Conservation (phyloP, 2,329 filamentous ascomycete genomes). For the Fusarium agapanthi region DNA sequence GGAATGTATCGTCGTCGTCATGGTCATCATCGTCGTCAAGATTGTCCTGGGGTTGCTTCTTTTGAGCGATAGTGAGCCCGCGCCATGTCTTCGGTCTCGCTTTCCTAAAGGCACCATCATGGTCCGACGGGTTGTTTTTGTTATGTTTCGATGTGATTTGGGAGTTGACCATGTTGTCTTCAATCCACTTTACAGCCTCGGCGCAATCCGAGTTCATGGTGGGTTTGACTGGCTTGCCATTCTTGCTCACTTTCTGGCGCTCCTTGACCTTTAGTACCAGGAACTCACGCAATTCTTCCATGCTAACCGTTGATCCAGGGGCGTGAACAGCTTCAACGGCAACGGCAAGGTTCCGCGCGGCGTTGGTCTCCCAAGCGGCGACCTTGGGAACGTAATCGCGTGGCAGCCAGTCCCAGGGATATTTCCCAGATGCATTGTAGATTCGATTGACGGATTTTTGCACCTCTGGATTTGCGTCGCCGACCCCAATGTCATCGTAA, state of each 20-base stretch:
- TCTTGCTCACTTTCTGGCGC: not conserved
- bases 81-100: not conserved
- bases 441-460: not conserved
- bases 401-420: constrained; percentile 8
- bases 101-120: too few species aligned
- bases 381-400: not conserved
- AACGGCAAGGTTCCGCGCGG: not conserved
- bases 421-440: not conserved
- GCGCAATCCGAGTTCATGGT: not conserved
- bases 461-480: not conserved
- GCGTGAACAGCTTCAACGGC: not conserved
- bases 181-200: not conserved
- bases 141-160: not conserved
- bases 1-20: not conserved
- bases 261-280: not conserved
- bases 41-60: not conserved
- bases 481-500: not conserved
- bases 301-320: not conserved
- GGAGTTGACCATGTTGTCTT: not conserved
- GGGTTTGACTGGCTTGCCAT: not conserved
- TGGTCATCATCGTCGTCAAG: not conserved
- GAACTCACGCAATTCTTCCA: not conserved
- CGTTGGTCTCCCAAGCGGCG: not conserved
- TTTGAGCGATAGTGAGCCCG: not conserved
- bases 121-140: not conserved